Conservation (phyloP, 75 land plant genomes). For the Larix kaempferi region DNA sequence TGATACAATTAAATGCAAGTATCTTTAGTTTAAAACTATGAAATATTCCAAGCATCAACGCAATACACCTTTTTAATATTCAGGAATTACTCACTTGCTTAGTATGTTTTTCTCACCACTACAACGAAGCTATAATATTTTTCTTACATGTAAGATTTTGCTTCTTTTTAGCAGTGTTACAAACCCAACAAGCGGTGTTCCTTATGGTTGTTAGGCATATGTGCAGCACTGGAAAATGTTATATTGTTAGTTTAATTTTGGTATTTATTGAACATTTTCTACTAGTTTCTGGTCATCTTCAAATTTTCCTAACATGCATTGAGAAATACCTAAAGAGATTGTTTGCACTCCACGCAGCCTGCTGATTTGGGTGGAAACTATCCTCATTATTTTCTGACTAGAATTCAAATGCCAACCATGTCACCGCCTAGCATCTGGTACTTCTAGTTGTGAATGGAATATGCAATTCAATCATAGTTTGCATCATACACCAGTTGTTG, state of each 20-base stretch:
- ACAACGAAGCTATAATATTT: background rate
- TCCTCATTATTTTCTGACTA: background rate
- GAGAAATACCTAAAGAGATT: background rate
- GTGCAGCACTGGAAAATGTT: background rate
- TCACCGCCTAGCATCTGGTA: background rate
- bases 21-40: background rate
- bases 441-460: too few species aligned
- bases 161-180: conserved; percentile 10
- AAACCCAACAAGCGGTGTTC: conserved; percentile 5
- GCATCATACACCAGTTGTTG: too few species aligned
- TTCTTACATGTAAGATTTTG: conserved; percentile 4
- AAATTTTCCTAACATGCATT: background rate
- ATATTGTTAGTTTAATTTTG: background rate
- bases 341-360: conserved; percentile 6
- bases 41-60: background rate
- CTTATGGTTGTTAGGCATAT: background rate
- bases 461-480: too few species aligned
- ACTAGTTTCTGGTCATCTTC: background rate
- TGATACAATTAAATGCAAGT: conserved; percentile 9
- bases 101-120: background rate
- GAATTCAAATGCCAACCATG: too few species aligned
- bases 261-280: background rate
- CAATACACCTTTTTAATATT: conserved; percentile 5
- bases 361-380: conserved; percentile 2
- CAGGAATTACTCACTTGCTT: background rate